Evolutionary conservation across 345 rosid genomes (phyloP).

Genomic region (Salix koriyanagi): DNA sequence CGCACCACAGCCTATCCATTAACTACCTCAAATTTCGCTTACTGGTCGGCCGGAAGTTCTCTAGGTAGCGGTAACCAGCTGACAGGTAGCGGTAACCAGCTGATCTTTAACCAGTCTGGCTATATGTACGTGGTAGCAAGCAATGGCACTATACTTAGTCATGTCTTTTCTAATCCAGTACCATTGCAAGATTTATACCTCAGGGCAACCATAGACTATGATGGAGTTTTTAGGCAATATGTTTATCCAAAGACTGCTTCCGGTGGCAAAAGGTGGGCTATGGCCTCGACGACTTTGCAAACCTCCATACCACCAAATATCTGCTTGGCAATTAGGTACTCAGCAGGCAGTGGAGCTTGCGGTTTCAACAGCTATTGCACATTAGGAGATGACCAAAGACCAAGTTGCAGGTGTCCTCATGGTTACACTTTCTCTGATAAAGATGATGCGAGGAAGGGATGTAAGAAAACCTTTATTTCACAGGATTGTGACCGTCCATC

Average conservation of each 20-base stretch:
- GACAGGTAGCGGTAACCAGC: slow-evolving; percentile 11
- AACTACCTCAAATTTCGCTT: background rate
- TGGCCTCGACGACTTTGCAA: slow-evolving; percentile 27
- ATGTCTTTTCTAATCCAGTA: background rate
- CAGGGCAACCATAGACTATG: slow-evolving; percentile 45
- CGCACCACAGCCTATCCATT: slow-evolving; percentile 20
- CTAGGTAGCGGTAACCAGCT: no score
- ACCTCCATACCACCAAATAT: slow-evolving; percentile 32
- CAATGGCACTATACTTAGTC: slow-evolving; percentile 18
- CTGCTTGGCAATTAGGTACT: slow-evolving; percentile 17
- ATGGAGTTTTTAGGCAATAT: slow-evolving; percentile 56
- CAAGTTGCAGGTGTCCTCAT: slow-evolving; percentile 36
- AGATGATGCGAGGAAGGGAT: slow-evolving; percentile 35
- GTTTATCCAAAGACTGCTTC: slow-evolving; percentile 38
- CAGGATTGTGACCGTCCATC: slow-evolving; percentile 32
- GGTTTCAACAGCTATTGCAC: slow-evolving; percentile 57
- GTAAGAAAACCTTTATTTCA: slow-evolving; percentile 29
- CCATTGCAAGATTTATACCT: slow-evolving; percentile 31
- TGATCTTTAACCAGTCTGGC: slow-evolving; percentile 49
- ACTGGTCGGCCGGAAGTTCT: slow-evolving; percentile 21
- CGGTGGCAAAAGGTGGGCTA: slow-evolving; percentile 17
- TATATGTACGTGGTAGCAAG: slow-evolving; percentile 29
- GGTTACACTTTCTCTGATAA: slow-evolving; percentile 19
- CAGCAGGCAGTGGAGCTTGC: slow-evolving; percentile 44
- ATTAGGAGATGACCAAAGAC: slow-evolving; percentile 31